Conservation (phyloP, 139 green algal genomes). For the Deuterostichococcus epilithicus region DNA sequence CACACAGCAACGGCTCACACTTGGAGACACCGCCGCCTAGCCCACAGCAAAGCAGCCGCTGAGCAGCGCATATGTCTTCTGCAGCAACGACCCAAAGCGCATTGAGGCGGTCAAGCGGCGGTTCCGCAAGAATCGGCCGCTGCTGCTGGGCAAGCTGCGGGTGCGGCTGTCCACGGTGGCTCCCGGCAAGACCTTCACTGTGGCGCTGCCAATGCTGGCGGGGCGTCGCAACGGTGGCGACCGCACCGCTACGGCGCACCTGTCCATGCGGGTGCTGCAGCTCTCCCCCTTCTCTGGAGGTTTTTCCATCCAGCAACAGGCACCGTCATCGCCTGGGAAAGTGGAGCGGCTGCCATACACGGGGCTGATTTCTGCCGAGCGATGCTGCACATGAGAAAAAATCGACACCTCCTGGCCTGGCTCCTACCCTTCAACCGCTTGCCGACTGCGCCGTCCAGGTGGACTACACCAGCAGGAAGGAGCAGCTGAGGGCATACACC, state of each 20-base stretch:
- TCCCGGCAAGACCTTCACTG: neutral
- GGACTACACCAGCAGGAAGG: neutral
- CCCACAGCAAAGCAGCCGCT: too few species aligned
- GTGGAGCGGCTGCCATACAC: too few species aligned
- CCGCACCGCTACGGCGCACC: neutral
- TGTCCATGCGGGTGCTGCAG: slow-evolving; percentile 10
- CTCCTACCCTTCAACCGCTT: too few species aligned
- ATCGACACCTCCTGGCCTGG: too few species aligned
- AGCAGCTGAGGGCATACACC: slow-evolving; percentile 5
- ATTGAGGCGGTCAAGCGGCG: neutral
- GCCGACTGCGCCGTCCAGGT: neutral
- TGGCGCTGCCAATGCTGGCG: slow-evolving; percentile 16
- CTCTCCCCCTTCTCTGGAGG: too few species aligned
- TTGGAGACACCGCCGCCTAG: too few species aligned
- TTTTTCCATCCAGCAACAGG: too few species aligned
- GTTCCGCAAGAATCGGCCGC: neutral
- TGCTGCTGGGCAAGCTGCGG: slow-evolving; percentile 24
- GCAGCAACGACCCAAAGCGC: neutral
- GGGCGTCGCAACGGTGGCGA: slow-evolving; percentile 16
- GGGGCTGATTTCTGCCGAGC: too few species aligned
- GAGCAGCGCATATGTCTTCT: too few species aligned
- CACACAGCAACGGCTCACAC: too few species aligned
- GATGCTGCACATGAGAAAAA: too few species aligned
- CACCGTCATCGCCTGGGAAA: too few species aligned
- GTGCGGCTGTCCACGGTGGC: slow-evolving; percentile 20